Evolutionary conservation across 176 grass and related monocot species (phyloP).

Genomic region (Bromus sterilis): DNA sequence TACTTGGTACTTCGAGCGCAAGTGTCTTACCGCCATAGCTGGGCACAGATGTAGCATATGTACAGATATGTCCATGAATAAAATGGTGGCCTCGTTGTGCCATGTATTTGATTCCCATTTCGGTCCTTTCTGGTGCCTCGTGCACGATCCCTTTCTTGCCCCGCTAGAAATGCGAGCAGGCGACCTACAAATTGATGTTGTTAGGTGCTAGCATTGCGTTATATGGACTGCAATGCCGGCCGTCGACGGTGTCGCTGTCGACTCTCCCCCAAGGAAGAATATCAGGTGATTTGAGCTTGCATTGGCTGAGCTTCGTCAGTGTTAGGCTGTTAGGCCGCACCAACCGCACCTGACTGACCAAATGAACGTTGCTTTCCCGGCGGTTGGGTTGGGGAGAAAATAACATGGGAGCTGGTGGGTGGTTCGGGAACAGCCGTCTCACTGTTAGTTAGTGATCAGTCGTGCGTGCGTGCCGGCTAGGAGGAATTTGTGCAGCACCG

Average conservation of each 20-base stretch:
- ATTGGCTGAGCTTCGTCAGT: neutral
- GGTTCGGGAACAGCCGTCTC: neutral
- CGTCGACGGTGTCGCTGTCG: neutral
- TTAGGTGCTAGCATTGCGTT: neutral
- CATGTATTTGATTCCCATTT: neutral
- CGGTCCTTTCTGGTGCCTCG: neutral
- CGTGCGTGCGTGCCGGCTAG: neutral
- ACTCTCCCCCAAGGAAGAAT: no score
- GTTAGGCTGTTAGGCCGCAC: conserved; percentile 15
- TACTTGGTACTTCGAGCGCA: no score
- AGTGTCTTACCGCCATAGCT: neutral
- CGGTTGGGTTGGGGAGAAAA: neutral
- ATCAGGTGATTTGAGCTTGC: neutral
- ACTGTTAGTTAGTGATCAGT: neutral
- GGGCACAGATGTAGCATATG: conserved; percentile 4
- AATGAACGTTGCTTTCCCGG: conserved; percentile 15
- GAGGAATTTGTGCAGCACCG: neutral
- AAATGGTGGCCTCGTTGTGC: neutral
- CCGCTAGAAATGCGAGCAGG: neutral
- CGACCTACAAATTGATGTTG: neutral
- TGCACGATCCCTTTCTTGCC: neutral
- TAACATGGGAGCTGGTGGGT: neutral
- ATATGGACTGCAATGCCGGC: neutral
- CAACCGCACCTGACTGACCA: neutral
- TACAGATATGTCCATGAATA: neutral